A percentile compares a stretch with the other conserved stretches of the same genome.
Conservation (phyloP, 495 filamentous ascomycete genomes). For the Articulospora tetracladia region DNA sequence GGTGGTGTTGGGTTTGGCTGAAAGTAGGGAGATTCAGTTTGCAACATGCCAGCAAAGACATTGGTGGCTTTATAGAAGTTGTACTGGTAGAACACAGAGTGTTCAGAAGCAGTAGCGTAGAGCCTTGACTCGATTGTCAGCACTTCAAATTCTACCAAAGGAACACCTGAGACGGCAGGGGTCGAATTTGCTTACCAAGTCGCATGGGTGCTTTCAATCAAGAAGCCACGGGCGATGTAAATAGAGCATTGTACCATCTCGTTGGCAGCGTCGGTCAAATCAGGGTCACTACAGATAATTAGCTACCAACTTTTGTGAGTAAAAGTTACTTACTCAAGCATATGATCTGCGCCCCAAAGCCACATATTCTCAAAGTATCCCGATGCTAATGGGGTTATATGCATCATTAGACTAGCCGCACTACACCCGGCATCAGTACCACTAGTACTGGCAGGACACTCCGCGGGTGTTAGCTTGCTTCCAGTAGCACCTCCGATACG, state of each 20-base stretch:
- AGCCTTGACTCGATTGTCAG: conserved; percentile 42
- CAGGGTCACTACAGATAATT: conserved; percentile 19
- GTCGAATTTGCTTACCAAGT: conserved; percentile 48
- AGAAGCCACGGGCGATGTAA: conserved; percentile 13
- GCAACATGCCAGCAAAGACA: conserved; percentile 62
- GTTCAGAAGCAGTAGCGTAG: conserved; percentile 65
- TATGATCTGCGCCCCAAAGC: conserved; percentile 55
- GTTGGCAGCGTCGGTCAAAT: conserved; percentile 18
- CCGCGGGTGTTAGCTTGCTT: conserved; percentile 53
- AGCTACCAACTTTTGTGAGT: background rate
- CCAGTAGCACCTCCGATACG: conserved; percentile 65
- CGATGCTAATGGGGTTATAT: conserved; percentile 46
- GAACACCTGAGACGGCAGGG: too few relatives aligned
- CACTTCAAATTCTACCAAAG: conserved; percentile 39
- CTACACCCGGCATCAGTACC: conserved; percentile 35
- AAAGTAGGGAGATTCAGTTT: conserved; percentile 73
- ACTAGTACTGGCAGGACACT: conserved; percentile 35
- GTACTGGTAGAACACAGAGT: conserved; percentile 73
- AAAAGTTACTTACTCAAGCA: conserved; percentile 33
- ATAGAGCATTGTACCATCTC: conserved; percentile 30
- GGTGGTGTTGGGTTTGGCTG: conserved; percentile 62
- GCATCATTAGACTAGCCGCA: conserved; percentile 61
- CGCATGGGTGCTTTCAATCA: conserved; percentile 52
- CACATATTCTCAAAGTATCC: conserved; percentile 59
- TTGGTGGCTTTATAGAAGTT: conserved; percentile 56